Conservation (phyloP, 108 stramenopile species). For the Poteriospumella lacustris region DNA sequence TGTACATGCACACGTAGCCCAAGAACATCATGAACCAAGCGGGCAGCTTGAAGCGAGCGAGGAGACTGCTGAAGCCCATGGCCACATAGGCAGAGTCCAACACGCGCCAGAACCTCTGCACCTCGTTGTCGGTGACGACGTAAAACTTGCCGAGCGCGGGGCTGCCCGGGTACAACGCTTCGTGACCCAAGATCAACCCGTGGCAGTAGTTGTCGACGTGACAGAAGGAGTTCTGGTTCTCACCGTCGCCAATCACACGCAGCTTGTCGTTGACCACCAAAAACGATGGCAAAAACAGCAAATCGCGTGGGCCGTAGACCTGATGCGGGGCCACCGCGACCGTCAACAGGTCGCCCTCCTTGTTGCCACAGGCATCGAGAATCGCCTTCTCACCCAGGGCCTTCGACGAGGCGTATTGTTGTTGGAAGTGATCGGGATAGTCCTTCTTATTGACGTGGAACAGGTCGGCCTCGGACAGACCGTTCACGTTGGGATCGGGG, state of each 20-base stretch:
- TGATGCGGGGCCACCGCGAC: conserved; percentile 89
- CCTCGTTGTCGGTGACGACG: conserved; percentile 85
- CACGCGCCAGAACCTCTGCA: conserved; percentile 80
- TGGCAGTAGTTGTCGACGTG: conserved; percentile 97
- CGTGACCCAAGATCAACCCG: conserved; percentile 80
- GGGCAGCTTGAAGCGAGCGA: conserved; percentile 72
- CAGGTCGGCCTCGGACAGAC: not conserved
- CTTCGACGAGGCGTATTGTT: conserved; percentile 91
- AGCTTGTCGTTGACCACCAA: conserved; percentile 76
- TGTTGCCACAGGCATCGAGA: conserved; percentile 52
- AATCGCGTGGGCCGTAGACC: conserved; percentile 86
- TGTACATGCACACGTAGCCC: conserved; percentile 65
- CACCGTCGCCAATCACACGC: conserved; percentile 81
- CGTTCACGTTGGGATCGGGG: conserved; percentile 63
- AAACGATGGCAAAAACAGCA: conserved; percentile 80
- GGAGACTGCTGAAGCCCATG: conserved; percentile 81
- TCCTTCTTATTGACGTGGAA: not conserved
- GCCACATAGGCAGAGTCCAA: conserved; percentile 73
- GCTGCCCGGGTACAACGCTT: conserved; percentile 67
- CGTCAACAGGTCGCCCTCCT: conserved; percentile 61
- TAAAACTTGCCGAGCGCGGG: conserved; percentile 89
- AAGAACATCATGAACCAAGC: conserved; percentile 64
- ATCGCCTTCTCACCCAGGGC: conserved; percentile 79
- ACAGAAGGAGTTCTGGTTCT: conserved; percentile 78
- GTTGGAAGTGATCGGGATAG: conserved; percentile 55